Base-by-base conservation (phyloP, 2,329 filamentous ascomycete species). In the Stagonosporopsis vannaccii region DNA sequence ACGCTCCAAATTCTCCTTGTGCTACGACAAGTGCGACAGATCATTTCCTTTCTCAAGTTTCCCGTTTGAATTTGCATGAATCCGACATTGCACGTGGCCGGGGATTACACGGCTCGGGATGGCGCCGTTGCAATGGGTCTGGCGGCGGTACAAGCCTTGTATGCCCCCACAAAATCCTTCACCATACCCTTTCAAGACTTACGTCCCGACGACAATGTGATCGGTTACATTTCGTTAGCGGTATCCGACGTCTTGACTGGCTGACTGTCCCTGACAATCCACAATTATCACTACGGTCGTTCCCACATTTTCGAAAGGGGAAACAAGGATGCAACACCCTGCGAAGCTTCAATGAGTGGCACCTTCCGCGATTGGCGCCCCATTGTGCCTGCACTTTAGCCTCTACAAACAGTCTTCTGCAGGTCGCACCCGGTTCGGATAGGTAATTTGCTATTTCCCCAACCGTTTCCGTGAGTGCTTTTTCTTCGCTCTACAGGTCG, bases 91-190 rank as follows among this genome's bases (percentile, higher is more conserved):
- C 40, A 56, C 46, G 35, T 51, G 41, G 35, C 22, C 23, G 39
- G 33, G 15, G n/a, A 19, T 46, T 37, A 17, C 13, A 41, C 53
- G 26, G 35, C 11, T 41, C 41, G 36, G 47, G 22, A 40, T 2
- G 17, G 25, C 37, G 33, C 51, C 33, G 44, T 55, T 45, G 33
- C 22, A 26, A 23, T 40, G 52, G 52, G 45, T 43, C 20, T 39
- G 22, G 28, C 46, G 22, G 22, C 44, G 44, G 51, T n/a, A 40
- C n/a, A 56, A 41, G 52, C 51, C 43, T 49, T 44, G 44, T 33
- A 25, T 33, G 41, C 40, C 40, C 40, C 46, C 52, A 56, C 52
- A 56, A 17, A 17, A 25, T 13, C 39, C n/a, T 42, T 35, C 23
- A 44, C 40, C 41, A 51, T 33, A 25, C 52, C 46, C 20, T 17